Evolutionary conservation across 176 grass and related monocot species (phyloP).

Genomic region (Melocanna baccifera): DNA sequence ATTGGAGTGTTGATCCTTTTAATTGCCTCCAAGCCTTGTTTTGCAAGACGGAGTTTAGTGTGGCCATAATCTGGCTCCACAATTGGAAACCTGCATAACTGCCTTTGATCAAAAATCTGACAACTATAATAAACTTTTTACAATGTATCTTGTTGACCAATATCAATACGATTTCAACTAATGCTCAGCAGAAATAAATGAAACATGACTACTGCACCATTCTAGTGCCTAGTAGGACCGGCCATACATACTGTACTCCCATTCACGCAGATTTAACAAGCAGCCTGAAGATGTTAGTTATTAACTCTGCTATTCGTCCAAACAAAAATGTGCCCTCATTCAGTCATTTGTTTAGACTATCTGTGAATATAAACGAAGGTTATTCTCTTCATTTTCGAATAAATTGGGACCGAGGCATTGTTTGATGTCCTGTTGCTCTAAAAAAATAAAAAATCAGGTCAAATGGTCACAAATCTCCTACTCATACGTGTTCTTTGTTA

Average conservation of each 20-base stretch:
- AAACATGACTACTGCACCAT: not conserved
- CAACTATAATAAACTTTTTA: not conserved
- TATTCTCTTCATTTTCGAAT: too few relatives aligned
- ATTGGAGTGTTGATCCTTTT: slow-evolving; percentile 69
- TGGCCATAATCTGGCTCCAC: slow-evolving; percentile 88
- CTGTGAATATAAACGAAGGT: too few relatives aligned
- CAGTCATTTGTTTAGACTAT: too few relatives aligned
- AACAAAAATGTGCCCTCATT: too few relatives aligned
- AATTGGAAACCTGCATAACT: slow-evolving; percentile 69
- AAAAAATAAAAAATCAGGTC: not conserved
- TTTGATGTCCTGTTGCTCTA: not conserved
- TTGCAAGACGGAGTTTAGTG: slow-evolving; percentile 68
- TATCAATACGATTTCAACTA: too few relatives aligned
- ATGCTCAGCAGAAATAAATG: not conserved
- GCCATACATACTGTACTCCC: too few relatives aligned
- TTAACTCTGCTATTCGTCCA: too few relatives aligned
- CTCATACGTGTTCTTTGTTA: not conserved
- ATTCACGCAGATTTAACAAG: too few relatives aligned
- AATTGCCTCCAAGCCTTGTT: slow-evolving; percentile 87
- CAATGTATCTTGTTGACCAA: not conserved
- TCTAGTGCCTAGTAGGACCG: too few relatives aligned
- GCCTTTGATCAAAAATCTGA: slow-evolving; percentile 15
- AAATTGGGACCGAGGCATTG: too few relatives aligned
- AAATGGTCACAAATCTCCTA: not conserved
- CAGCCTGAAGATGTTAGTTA: too few relatives aligned